Conservation (phyloP, 371 early-diverging fungal species). For the Mucor irregularis region DNA sequence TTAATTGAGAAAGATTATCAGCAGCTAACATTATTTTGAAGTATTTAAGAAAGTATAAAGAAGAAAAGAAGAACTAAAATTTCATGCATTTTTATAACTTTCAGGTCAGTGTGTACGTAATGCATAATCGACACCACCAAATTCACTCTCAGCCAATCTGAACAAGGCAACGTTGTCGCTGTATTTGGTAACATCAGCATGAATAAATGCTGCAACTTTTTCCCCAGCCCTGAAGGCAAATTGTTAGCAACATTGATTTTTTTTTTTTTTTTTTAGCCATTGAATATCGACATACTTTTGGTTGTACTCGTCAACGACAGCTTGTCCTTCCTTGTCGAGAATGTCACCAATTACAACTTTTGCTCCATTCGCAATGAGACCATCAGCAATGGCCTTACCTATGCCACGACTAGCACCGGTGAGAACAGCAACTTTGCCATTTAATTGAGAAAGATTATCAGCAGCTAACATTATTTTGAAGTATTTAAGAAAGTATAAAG, state of each 20-base stretch:
- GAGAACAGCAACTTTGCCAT: conserved; percentile 63
- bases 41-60: no score
- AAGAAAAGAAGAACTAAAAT: neutral
- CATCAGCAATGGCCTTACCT: conserved; percentile 54
- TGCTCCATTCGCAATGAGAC: conserved; percentile 50
- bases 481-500: no score
- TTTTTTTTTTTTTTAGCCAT: no score
- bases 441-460: no score
- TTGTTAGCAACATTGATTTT: no score
- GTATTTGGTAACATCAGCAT: conserved; percentile 63
- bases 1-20: neutral
- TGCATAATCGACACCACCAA: conserved; percentile 64
- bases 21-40: conserved; percentile 2
- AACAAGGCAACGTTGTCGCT: conserved; percentile 50
- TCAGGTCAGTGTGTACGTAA: conserved; percentile 41
- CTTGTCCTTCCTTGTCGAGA: conserved; percentile 41
- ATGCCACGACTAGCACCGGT: conserved; percentile 87
- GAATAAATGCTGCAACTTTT: conserved; percentile 43
- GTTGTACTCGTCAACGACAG: conserved; percentile 40
- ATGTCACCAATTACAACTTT: conserved; percentile 74
- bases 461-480: no score
- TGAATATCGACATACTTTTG: conserved; percentile 10
- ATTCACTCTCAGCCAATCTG: conserved; percentile 45
- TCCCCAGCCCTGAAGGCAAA: conserved; percentile 4
- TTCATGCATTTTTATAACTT: neutral